Evolutionary conservation across 2,329 filamentous ascomycete species (phyloP).

Genomic region (Talaromyces atroroseus): DNA sequence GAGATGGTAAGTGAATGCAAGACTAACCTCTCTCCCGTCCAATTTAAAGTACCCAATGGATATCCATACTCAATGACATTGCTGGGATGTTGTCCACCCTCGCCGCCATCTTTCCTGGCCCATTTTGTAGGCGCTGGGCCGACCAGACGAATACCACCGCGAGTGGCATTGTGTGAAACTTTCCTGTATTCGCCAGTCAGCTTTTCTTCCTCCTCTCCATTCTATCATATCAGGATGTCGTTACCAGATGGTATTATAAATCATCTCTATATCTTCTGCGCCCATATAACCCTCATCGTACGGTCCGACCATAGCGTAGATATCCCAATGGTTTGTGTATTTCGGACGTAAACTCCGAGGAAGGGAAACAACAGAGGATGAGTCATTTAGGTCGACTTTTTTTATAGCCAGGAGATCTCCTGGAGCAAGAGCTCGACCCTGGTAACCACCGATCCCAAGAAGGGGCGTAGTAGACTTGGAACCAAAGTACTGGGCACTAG

Average conservation of each 20-base stretch:
- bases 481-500: conserved; percentile 48
- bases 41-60: conserved; percentile 54
- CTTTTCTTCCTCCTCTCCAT: background rate
- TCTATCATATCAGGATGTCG: no score
- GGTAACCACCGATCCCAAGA: conserved; percentile 55
- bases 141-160: conserved; percentile 56
- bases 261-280: conserved; percentile 49
- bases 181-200: conserved; percentile 30
- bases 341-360: conserved; percentile 44
- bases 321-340: conserved; percentile 49
- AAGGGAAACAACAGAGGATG: conserved; percentile 21
- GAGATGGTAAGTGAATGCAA: background rate
- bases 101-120: conserved; percentile 56
- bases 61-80: conserved; percentile 59
- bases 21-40: conserved; percentile 47
- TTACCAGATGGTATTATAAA: conserved; percentile 51
- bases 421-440: conserved; percentile 51
- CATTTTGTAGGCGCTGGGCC: conserved; percentile 53
- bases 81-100: conserved; percentile 58
- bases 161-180: conserved; percentile 56
- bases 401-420: conserved; percentile 49
- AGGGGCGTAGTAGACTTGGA: conserved; percentile 56
- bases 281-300: conserved; percentile 52
- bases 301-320: conserved; percentile 52
- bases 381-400: no score